Conservation (phyloP, 805 yeast genomes). For the Yarrowia sp. region DNA sequence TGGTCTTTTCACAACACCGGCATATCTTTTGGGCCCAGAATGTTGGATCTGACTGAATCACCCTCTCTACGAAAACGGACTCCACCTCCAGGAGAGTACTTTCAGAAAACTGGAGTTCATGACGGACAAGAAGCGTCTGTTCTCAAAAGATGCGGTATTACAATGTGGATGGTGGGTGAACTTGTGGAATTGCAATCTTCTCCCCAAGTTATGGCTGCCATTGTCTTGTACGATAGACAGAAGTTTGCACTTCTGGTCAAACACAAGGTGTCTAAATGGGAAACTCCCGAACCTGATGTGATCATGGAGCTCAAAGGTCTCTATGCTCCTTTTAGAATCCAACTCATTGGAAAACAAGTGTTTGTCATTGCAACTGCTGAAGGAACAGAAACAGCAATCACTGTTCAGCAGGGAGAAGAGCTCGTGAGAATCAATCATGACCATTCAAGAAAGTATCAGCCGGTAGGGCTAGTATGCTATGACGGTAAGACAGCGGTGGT, state of each 20-base stretch:
- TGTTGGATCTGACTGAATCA: slow-evolving; percentile 8
- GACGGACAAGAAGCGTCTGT: slow-evolving; percentile 2
- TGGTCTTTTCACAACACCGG: slow-evolving; percentile 7
- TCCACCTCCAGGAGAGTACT: slow-evolving; percentile 16
- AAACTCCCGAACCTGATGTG: slow-evolving; percentile 6
- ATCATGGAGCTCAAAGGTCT: slow-evolving; percentile 6
- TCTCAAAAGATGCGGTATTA: slow-evolving; percentile 1
- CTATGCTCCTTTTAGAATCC: not conserved
- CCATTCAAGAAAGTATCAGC: slow-evolving; percentile 18
- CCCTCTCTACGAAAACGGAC: not conserved
- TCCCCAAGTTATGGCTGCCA: slow-evolving; percentile 8
- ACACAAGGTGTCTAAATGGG: slow-evolving; percentile 8
- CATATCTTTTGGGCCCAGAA: slow-evolving; percentile 1
- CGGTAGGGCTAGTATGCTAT: not conserved
- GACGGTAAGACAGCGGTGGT: not conserved
- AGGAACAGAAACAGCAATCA: slow-evolving; percentile 4
- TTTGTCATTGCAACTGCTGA: slow-evolving; percentile 13
- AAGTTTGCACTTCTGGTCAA: slow-evolving; percentile 6
- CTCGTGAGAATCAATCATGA: not conserved
- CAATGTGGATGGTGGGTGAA: slow-evolving; percentile 18
- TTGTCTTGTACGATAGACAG: slow-evolving; percentile 3
- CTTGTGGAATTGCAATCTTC: slow-evolving; percentile 13
- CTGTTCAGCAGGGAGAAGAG: slow-evolving; percentile 12
- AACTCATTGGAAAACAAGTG: slow-evolving; percentile 9
- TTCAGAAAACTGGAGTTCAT: slow-evolving; percentile 2